phyloP scores from a whole-genome alignment of 75 land plant species.

The Larix kaempferi region DNA sequence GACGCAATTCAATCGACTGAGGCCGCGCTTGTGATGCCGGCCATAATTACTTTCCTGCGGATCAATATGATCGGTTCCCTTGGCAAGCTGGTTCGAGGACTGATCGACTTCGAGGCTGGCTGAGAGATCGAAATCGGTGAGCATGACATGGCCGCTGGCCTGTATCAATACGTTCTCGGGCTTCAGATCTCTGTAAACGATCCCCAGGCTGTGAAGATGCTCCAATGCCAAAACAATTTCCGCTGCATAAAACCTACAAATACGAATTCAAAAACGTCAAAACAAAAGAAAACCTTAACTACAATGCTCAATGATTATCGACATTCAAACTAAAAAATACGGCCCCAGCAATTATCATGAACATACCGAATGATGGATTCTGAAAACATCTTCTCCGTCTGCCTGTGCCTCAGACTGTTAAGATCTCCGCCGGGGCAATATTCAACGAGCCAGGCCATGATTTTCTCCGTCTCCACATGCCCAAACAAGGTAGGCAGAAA shows the following conservation, averaged over 20 bases:
- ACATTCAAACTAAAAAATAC: too few species aligned
- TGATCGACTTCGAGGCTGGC: constrained; percentile 15
- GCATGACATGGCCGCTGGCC: constrained; percentile 52
- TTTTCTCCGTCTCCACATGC: constrained; percentile 42
- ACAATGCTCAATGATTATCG: too few species aligned
- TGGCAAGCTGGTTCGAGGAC: too few species aligned
- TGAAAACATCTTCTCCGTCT: constrained; percentile 65
- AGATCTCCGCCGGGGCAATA: constrained; percentile 86
- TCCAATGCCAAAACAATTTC: constrained; percentile 70
- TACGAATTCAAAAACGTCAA: neutral
- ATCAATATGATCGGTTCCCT: too few species aligned
- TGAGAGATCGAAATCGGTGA: constrained; percentile 87
- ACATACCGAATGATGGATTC: constrained; percentile 34
- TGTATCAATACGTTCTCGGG: constrained; percentile 73
- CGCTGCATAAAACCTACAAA: constrained; percentile 51
- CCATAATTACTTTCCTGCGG: too few species aligned
- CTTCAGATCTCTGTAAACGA: constrained; percentile 72
- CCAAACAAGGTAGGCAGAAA: constrained; percentile 66
- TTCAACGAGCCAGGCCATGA: constrained; percentile 61
- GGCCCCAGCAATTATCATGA: neutral
- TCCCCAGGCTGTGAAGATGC: constrained; percentile 50
- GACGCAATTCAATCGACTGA: too few species aligned
- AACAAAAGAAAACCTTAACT: neutral
- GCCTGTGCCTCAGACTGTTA: constrained; percentile 65
- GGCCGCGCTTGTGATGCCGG: too few species aligned